Percentiles rank a stretch among this genome's conserved stretches.
Evolutionary conservation across 257 asterid species (phyloP).

Genomic region (Capsicum pubescens): DNA sequence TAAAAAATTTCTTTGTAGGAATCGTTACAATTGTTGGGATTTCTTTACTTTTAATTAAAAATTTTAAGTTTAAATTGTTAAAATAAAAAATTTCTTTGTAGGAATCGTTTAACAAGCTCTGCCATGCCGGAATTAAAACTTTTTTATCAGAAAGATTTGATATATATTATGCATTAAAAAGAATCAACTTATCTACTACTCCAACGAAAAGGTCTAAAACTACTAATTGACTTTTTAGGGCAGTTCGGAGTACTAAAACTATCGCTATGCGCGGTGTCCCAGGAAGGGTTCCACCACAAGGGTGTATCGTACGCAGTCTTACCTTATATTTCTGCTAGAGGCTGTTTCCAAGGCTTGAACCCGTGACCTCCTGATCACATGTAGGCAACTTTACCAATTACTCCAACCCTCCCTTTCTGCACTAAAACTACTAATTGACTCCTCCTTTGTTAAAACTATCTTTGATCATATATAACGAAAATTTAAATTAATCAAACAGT

Average conservation of each 20-base stretch:
- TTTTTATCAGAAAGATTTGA: background rate
- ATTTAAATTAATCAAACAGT: background rate
- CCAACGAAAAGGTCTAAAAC: background rate
- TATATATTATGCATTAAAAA: background rate
- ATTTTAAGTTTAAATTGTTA: background rate
- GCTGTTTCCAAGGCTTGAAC: no score
- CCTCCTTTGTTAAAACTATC: background rate
- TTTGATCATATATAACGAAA: fast-evolving
- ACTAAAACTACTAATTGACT: background rate
- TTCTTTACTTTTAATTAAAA: no score
- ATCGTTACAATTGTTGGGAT: no score
- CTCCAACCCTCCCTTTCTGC: no score
- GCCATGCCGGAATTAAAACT: background rate
- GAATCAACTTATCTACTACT: background rate
- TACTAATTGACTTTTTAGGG: background rate
- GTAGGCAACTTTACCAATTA: no score
- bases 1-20: no score
- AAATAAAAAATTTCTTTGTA: background rate
- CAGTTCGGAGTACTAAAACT: no score
- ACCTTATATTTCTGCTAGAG: no score
- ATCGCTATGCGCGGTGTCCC: no score
- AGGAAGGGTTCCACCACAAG: no score
- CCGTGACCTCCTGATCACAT: no score
- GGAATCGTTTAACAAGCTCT: background rate
- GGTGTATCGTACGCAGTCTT: no score